phyloP scores from a whole-genome alignment of 1,139 yeast genomes.

The Candida smagusa region DNA sequence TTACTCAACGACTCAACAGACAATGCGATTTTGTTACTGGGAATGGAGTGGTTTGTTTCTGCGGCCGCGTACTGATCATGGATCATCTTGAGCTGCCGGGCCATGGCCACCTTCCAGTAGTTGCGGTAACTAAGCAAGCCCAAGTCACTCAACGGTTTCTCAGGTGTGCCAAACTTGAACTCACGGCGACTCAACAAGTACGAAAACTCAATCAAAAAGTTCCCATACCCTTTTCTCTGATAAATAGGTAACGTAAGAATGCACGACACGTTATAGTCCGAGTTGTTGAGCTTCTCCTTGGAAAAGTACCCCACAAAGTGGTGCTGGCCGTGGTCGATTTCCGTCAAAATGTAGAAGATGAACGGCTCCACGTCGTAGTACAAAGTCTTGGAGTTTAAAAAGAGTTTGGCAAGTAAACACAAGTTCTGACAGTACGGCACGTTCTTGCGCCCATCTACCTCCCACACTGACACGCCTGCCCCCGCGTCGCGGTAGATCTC shows the following conservation, averaged over 20 bases:
- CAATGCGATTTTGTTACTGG: slow-evolving; percentile 15
- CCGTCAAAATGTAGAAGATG: slow-evolving; percentile 80
- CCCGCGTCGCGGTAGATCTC: slow-evolving; percentile 72
- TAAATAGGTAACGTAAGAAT: slow-evolving; percentile 85
- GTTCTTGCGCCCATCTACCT: slow-evolving; percentile 86
- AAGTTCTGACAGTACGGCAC: slow-evolving; percentile 83
- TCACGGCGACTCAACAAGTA: slow-evolving; percentile 75
- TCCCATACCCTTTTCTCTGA: slow-evolving; percentile 89
- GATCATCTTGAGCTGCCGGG: slow-evolving; percentile 37
- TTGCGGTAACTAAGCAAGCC: slow-evolving; percentile 84
- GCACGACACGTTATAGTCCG: slow-evolving; percentile 84
- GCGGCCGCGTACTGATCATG: slow-evolving; percentile 18
- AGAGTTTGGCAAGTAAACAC: slow-evolving; percentile 84
- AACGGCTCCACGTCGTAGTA: slow-evolving; percentile 96
- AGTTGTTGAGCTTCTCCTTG: slow-evolving; percentile 74
- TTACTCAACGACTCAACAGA: slow-evolving; percentile 62
- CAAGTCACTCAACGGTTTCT: slow-evolving; percentile 84
- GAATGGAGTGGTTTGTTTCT: slow-evolving; percentile 3
- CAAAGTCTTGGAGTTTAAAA: slow-evolving; percentile 84
- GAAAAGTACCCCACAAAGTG: slow-evolving; percentile 93
- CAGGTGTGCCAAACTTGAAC: slow-evolving; percentile 86
- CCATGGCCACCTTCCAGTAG: slow-evolving; percentile 76
- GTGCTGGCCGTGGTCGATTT: slow-evolving; percentile 56
- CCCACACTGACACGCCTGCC: slow-evolving; percentile 69
- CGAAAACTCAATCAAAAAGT: slow-evolving; percentile 82